Base-by-base conservation (phyloP, 768 basidiomycete genomes). In the Psilocybe cyanescens region DNA sequence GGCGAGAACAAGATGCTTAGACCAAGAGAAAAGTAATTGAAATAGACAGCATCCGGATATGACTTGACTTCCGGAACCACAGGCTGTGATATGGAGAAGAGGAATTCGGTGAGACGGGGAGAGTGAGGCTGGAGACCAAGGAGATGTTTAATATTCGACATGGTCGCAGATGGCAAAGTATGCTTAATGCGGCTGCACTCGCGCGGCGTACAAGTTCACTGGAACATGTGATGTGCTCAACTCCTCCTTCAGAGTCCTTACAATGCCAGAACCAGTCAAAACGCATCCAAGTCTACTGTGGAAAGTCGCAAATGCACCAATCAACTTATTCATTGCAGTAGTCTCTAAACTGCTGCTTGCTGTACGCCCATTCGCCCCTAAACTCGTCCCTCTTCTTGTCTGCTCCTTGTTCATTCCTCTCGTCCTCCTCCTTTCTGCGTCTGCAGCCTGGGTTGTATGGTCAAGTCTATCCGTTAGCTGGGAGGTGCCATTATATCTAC, bases 41-140 rank as follows among this genome's bases (percentile, higher is more conserved):
- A 84, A 79, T 95, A 99, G 65, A 94, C 86, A 7, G 84, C 83
- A 72, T 97, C 94, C 30, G 92, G 71, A 72, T 93, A 95, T 0
- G 86, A 79, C 71, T 92, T 94, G 74, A 94, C 76, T 66, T 92
- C 84, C 33, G 92, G 88, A n/a, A 65, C 31, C 2, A 58, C 54
- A 46, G 68, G 44, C 11, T 47, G 33, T 49, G 59, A 73, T 46
- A 9, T 67, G 7, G 68, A 69, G 8, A 70, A 39, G 58, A 91
- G 75, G 62, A 82, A 85, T 8, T 73, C 69, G 5, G 73, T 44
- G 19, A 91, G 68, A 9, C 67, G 64, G 14, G 75, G 67, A 8
- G 87, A 84, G 31, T 78, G 78, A 6, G 87, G 88, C 24, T 76
- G 67, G 12, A 75, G 72, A 29, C 89, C 86, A 24, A 91, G 73